phyloP scores from a whole-genome alignment of 306 rosid genomes.

The Ammopiptanthus mongolicus region DNA sequence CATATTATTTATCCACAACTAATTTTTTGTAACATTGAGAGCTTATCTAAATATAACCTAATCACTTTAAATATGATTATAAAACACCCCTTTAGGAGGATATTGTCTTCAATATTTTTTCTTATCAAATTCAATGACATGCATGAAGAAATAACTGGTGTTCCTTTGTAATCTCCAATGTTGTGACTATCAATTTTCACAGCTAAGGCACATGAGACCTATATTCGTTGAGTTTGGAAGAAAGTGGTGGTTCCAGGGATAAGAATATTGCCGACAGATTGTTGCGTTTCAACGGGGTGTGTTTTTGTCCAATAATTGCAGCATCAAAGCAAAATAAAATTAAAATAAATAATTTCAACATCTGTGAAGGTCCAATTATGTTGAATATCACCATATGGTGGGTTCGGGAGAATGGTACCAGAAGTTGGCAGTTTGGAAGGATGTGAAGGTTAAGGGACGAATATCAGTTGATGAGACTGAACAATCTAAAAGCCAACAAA shows the following conservation, averaged over 20 bases:
- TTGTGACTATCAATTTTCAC: conserved; percentile 8
- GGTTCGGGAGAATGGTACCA: conserved; percentile 19
- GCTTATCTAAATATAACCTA: neutral
- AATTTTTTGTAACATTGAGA: neutral
- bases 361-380: conserved; percentile 10
- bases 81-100: conserved; percentile 3
- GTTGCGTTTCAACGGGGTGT: neutral
- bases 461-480: conserved; percentile 1
- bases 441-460: conserved; percentile 19
- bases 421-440: conserved; percentile 33
- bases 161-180: conserved; percentile 1
- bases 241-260: conserved; percentile 14
- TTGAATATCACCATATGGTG: conserved; percentile 8
- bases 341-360: neutral
- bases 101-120: neutral
- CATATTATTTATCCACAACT: too few relatives aligned
- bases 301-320: neutral
- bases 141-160: neutral
- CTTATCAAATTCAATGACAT: neutral
- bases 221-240: conserved; percentile 8
- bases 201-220: conserved; percentile 19
- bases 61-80: neutral
- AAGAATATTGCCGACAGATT: conserved; percentile 33
- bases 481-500: conserved; percentile 18
- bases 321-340: neutral